Evolutionary conservation across 331 rosid genomes (phyloP).

Genomic region (Stylosanthes scabra): DNA sequence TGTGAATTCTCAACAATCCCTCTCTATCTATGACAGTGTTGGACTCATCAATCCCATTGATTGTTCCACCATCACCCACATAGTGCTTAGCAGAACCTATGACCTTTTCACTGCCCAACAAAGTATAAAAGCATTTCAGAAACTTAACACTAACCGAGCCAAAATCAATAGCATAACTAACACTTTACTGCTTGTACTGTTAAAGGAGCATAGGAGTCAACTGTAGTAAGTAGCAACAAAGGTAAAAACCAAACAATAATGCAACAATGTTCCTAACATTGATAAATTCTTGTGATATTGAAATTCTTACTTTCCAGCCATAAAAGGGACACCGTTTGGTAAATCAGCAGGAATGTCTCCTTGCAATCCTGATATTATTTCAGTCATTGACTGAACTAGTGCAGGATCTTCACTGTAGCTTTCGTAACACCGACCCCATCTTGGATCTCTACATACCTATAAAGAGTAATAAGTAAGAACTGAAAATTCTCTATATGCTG

Average conservation of each 20-base stretch:
- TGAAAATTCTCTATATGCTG: not conserved
- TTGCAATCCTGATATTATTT: constrained; percentile 68
- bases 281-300: constrained; percentile 1
- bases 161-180: constrained; percentile 15
- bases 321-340: constrained; percentile 58
- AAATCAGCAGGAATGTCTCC: constrained; percentile 59
- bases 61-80: constrained; percentile 85
- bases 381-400: constrained; percentile 67
- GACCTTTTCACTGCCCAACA: constrained; percentile 52
- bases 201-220: not conserved
- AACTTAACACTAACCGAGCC: constrained; percentile 12
- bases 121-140: constrained; percentile 18
- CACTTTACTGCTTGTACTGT: not conserved
- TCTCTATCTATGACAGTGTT: constrained; percentile 56
- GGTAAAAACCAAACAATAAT: not conserved
- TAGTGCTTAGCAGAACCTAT: constrained; percentile 75
- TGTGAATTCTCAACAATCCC: constrained; percentile 66
- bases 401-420: constrained; percentile 74
- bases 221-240: constrained; percentile 1
- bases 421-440: constrained; percentile 84
- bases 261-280: constrained; percentile 13
- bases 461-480: constrained; percentile 2
- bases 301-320: constrained; percentile 64
- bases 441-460: constrained; percentile 82
- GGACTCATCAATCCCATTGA: constrained; percentile 65